Percentiles rank a stretch among this genome's conserved stretches.
Conservation (phyloP, 2,329 filamentous ascomycete species). For the Ascochyta pisi region DNA sequence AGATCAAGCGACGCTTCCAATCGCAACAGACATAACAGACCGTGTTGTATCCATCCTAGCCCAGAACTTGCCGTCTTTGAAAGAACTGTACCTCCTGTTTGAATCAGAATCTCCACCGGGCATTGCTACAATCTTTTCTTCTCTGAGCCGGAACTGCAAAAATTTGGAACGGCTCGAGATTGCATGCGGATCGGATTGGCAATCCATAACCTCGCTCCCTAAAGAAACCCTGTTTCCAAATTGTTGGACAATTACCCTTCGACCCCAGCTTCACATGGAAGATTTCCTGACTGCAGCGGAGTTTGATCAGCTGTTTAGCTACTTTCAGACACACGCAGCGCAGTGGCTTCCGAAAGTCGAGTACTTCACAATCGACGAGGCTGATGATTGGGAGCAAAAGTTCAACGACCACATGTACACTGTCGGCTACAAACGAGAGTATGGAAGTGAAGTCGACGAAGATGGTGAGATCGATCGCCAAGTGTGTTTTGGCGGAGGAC, state of each 20-base stretch:
- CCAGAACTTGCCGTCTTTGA: neutral
- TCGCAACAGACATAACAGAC: neutral
- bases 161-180: neutral
- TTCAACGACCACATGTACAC: neutral
- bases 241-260: neutral
- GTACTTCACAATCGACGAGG: constrained; percentile 1
- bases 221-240: neutral
- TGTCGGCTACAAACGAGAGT: neutral
- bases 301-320: neutral
- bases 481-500: no score
- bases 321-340: neutral
- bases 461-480: neutral
- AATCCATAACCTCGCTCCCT: neutral
- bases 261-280: constrained; percentile 1
- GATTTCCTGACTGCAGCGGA: neutral
- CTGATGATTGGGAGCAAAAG: neutral
- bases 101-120: neutral
- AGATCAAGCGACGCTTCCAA: neutral
- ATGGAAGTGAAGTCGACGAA: neutral
- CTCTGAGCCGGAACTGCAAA: neutral
- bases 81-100: neutral
- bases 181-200: neutral
- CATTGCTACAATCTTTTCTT: neutral
- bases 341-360: neutral
- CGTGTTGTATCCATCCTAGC: neutral